Evolutionary conservation across 441 rosid species (phyloP), one percentile per base, ranked within the genome.

Genomic region (Geranium incanum): DNA sequence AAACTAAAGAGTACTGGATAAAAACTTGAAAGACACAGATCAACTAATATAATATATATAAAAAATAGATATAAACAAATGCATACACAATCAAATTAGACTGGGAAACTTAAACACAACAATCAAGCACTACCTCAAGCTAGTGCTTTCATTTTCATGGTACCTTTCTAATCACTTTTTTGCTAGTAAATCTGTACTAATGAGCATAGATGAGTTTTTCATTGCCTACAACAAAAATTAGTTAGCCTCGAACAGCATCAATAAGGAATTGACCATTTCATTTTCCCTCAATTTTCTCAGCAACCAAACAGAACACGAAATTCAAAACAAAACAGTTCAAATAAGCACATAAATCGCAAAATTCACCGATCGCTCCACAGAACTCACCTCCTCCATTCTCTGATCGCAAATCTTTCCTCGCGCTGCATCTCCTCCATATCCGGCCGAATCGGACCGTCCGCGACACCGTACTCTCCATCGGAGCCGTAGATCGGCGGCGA

Each of bases 331-430:
- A 28, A 18, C 65, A 59, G 65, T 45, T 45, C 12, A 45, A 45
- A 45, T 1, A 9, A 45, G 12, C n/a, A 45, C n/a, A 9, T 1
- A 45, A 45, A 6, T 7, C 52, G 12, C 52, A 45, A 45, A 45
- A 41, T 11, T 11, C 1, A 45, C 52, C 52, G n/a, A 45, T 45
- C 52, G 12, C 52, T 45, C 52, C 52, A 45, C n/a, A 11, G n/a
- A n/a, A 39, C 70, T 41, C 59, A 88, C 97, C 93, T 86, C 86
- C 95, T 82, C 95, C 92, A 91, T 70, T 91, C 92, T 66, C 85
- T 80, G 50, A 90, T 85, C 70, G 90, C 86, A 41, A 79, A 65
- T 12, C 94, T 90, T 69, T 88, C 91, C 75, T 86, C 94, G 0
- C 83, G 77, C 66, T 33, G 83, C 88, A 88, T 86, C 41, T 88